Evolutionary conservation across 148 eudicot genomes (phyloP).

Genomic region (Vaccinium corymbosum): DNA sequence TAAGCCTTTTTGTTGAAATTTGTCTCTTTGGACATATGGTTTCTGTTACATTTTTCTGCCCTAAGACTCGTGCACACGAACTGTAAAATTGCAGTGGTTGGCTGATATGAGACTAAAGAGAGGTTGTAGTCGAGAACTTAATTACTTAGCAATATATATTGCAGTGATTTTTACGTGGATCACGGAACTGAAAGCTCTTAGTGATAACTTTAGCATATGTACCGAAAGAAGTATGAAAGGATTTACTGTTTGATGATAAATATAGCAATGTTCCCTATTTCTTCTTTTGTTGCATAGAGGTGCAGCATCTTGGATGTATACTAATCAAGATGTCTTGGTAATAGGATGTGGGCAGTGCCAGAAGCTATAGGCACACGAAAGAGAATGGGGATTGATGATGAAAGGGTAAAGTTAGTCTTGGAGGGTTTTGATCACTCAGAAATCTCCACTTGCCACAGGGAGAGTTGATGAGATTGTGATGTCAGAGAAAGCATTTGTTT

Average conservation of each 20-base stretch:
- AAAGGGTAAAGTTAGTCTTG: constrained; percentile 45
- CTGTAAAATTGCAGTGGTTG: background rate
- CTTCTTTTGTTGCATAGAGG: background rate
- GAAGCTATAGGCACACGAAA: constrained; percentile 58
- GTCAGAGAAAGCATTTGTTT: background rate
- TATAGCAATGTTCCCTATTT: background rate
- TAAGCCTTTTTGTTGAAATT: background rate
- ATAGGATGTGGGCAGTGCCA: constrained; percentile 59
- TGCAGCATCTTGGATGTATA: background rate
- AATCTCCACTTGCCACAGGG: background rate
- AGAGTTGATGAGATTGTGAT: background rate
- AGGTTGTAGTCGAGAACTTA: background rate
- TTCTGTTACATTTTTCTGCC: background rate
- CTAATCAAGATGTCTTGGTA: constrained; percentile 8
- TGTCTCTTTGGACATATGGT: background rate
- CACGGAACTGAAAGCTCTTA: background rate
- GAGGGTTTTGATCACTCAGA: constrained; percentile 34
- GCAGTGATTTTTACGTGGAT: background rate
- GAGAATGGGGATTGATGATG: constrained; percentile 46
- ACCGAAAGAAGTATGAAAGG: background rate
- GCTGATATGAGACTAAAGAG: background rate
- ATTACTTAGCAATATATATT: background rate
- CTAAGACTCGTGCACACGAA: background rate
- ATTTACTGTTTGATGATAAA: background rate
- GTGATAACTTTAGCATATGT: background rate